Conservation (phyloP, 768 basidiomycete species). For the Boletus coccyginus region DNA sequence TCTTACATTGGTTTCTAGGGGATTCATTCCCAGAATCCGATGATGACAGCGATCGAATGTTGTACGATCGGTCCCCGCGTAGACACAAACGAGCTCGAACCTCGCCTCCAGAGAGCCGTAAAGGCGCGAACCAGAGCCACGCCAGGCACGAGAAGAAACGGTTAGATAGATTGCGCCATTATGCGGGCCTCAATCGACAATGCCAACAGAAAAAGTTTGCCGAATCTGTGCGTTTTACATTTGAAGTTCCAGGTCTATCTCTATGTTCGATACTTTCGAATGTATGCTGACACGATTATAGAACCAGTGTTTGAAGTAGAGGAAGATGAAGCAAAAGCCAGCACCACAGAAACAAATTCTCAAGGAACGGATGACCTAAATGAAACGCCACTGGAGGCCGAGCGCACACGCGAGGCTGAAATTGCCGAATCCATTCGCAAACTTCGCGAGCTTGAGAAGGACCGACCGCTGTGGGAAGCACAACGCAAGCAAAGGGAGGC, state of each 20-base stretch:
- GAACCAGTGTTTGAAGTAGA: constrained; percentile 10
- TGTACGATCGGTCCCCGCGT: constrained; percentile 26
- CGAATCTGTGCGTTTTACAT: constrained; percentile 33
- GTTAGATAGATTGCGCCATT: constrained; percentile 37
- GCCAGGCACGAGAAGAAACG: constrained; percentile 42
- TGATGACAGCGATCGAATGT: constrained; percentile 25
- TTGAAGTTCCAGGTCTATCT: constrained; percentile 19
- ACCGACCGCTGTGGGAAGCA: constrained; percentile 61
- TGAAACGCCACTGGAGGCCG: constrained; percentile 29
- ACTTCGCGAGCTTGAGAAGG: constrained; percentile 62
- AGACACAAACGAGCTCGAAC: constrained; percentile 50
- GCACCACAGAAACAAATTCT: constrained; percentile 3
- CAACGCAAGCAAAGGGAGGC: constrained; percentile 44
- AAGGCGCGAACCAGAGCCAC: constrained; percentile 37
- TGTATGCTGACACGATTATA: constrained; percentile 5
- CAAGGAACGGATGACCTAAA: background rate
- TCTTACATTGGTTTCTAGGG: constrained; percentile 10
- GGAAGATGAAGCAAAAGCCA: constrained; percentile 8
- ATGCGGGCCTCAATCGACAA: constrained; percentile 38
- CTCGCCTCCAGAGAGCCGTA: constrained; percentile 42
- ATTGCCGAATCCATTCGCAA: constrained; percentile 68
- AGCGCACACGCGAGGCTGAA: constrained; percentile 37
- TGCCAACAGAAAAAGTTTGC: constrained; percentile 39
- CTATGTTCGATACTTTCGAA: background rate
- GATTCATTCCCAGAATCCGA: constrained; percentile 29